These are phyloP conservation scores for Drosera capensis DNA, from an alignment of 148 eudicot genomes.

Conservation along the genomic window DNA sequence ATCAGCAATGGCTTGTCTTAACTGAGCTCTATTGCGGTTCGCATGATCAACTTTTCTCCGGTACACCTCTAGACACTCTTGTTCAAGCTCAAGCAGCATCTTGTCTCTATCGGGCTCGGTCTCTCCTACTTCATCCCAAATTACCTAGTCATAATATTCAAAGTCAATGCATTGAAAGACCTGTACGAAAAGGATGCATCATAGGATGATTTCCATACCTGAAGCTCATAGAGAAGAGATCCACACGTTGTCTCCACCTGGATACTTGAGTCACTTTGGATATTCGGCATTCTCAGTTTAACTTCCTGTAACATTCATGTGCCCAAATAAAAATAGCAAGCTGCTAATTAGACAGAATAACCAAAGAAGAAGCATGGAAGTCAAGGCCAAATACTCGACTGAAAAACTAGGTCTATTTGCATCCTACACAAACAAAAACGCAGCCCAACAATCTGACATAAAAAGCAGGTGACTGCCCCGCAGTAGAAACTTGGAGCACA, in stretches of 20 bases:
- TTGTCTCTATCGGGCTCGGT: conserved; percentile 48
- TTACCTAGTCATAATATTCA: conserved; percentile 20
- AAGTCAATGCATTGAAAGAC: neutral
- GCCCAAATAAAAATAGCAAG: too few species aligned
- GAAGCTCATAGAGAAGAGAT: conserved; percentile 27
- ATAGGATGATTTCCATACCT: conserved; percentile 16
- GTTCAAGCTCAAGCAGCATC: conserved; percentile 55
- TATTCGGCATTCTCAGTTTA: conserved; percentile 21
- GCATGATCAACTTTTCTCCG: conserved; percentile 64
- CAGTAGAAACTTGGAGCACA: too few species aligned
- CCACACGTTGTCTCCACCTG: conserved; percentile 30
- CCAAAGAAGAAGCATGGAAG: too few species aligned
- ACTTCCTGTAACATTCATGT: too few species aligned
- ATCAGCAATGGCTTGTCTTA: conserved; percentile 63
- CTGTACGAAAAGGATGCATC: neutral
- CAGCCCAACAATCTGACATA: too few species aligned
- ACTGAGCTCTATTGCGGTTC: conserved; percentile 50
- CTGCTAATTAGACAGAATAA: too few species aligned
- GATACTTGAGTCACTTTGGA: conserved; percentile 19
- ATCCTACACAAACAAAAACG: too few species aligned
- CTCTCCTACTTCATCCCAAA: conserved; percentile 84
- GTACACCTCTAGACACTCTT: conserved; percentile 57
- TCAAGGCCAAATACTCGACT: too few species aligned
- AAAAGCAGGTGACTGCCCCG: too few species aligned
- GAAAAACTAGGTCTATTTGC: too few species aligned